A percentile compares a stretch with the other conserved stretches of the same genome.
phyloP scores from a whole-genome alignment of 768 basidiomycete genomes.

The Amanita jacksonii region DNA sequence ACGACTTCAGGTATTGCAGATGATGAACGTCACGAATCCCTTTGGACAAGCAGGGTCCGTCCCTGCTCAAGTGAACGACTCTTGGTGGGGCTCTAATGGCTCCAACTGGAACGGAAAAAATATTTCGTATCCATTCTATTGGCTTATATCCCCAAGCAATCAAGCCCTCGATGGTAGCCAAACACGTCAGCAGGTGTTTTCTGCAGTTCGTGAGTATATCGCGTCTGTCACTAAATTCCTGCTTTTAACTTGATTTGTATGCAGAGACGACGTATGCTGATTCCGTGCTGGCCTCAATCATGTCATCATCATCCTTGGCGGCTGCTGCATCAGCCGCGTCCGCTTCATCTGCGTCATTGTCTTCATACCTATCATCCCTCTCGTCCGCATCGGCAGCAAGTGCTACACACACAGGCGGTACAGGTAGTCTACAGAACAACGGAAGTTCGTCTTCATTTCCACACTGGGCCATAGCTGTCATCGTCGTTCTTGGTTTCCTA shows the following conservation, averaged over 20 bases:
- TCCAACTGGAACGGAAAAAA: slow-evolving; percentile 38
- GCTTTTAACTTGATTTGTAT: slow-evolving; percentile 9
- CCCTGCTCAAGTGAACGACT: slow-evolving; percentile 55
- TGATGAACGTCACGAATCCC: slow-evolving; percentile 32
- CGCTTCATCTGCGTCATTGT: slow-evolving; percentile 29
- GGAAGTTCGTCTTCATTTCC: slow-evolving; percentile 44
- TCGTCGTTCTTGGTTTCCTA: slow-evolving; percentile 77
- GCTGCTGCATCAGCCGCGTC: slow-evolving; percentile 23
- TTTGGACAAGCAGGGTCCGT: slow-evolving; percentile 44
- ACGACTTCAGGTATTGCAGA: slow-evolving; percentile 35
- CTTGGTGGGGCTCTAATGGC: slow-evolving; percentile 60
- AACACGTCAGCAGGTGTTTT: slow-evolving; percentile 63
- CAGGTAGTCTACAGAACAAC: slow-evolving; percentile 39
- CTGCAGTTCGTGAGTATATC: slow-evolving; percentile 64
- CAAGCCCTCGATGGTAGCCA: slow-evolving; percentile 47
- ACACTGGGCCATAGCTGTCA: slow-evolving; percentile 88
- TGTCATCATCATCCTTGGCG: slow-evolving; percentile 30
- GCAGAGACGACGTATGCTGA: slow-evolving; percentile 72
- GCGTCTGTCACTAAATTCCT: neutral
- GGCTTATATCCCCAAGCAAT: slow-evolving; percentile 60
- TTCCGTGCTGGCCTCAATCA: slow-evolving; percentile 50
- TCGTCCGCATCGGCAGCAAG: slow-evolving; percentile 17
- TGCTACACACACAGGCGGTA: slow-evolving; percentile 12
- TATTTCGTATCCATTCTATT: slow-evolving; percentile 63
- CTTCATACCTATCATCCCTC: slow-evolving; percentile 35